phyloP scores from a whole-genome alignment of 352 stramenopile genomes.

The Halophytophthora polymorphica region DNA sequence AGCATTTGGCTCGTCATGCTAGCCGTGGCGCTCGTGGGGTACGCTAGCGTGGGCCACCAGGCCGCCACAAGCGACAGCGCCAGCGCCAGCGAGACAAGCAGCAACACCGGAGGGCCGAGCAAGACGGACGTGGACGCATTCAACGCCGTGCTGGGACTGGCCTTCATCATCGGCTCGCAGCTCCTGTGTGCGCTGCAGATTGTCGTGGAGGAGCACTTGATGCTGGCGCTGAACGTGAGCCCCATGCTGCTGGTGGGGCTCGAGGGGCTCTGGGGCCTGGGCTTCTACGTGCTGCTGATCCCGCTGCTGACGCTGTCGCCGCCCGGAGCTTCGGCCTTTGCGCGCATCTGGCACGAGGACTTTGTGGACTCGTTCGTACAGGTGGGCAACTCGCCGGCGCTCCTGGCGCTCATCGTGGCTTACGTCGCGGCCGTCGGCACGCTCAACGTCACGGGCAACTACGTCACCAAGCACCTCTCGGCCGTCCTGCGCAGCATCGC shows the following conservation, averaged over 20 bases:
- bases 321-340: slow-evolving; percentile 37
- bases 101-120: too few species aligned
- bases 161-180: slow-evolving; percentile 78
- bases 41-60: slow-evolving; percentile 50
- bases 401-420: slow-evolving; percentile 50
- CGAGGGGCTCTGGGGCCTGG: slow-evolving; percentile 86
- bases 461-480: slow-evolving; percentile 85
- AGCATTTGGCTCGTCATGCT: slow-evolving; percentile 79
- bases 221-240: slow-evolving; percentile 76
- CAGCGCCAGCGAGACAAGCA: slow-evolving; percentile 9
- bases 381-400: slow-evolving; percentile 59
- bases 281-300: slow-evolving; percentile 70
- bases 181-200: slow-evolving; percentile 86
- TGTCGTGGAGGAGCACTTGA: slow-evolving; percentile 89
- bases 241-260: slow-evolving; percentile 86
- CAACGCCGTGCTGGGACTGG: slow-evolving; percentile 67
- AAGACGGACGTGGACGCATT: slow-evolving; percentile 16
- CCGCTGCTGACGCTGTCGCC: slow-evolving; percentile 69
- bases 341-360: slow-evolving; percentile 80
- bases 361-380: slow-evolving; percentile 79
- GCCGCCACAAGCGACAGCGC: slow-evolving; percentile 1
- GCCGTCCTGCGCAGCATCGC: slow-evolving; percentile 80
- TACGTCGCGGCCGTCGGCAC: slow-evolving; percentile 76
- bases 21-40: slow-evolving; percentile 66
- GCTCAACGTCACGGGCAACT: slow-evolving; percentile 80